These are phyloP conservation scores for Clavariopsis aquatica DNA, from an alignment of 495 filamentous ascomycete genomes.

Conservation along the genomic window DNA sequence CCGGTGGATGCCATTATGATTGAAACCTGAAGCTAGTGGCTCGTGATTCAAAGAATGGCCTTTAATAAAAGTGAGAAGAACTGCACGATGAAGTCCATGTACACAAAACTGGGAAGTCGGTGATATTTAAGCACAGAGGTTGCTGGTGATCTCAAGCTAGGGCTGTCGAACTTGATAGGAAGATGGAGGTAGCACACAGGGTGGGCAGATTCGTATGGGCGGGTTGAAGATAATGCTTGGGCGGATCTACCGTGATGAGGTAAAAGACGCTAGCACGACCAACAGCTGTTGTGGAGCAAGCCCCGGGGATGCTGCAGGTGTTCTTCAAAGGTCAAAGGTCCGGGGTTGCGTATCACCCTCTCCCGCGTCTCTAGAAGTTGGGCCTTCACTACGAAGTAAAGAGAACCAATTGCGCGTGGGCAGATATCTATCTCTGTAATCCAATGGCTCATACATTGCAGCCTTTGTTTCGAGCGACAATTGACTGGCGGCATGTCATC, in stretches of 20 bases:
- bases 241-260: slow-evolving; percentile 5
- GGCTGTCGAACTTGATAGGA: slow-evolving; percentile 21
- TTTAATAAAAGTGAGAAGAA: slow-evolving; percentile 37
- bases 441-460: neutral
- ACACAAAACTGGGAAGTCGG: neutral
- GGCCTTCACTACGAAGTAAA: neutral
- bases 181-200: neutral
- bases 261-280: neutral
- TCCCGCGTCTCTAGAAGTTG: neutral
- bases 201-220: neutral
- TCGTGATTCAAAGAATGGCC: slow-evolving; percentile 19
- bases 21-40: slow-evolving; percentile 3
- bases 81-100: slow-evolving; percentile 29
- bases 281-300: slow-evolving; percentile 7
- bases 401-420: neutral
- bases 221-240: slow-evolving; percentile 1
- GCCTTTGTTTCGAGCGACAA: neutral
- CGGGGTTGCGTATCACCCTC: too few species aligned
- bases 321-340: neutral
- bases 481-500: neutral
- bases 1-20: slow-evolving; percentile 36
- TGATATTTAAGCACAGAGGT: slow-evolving; percentile 9
- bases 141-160: slow-evolving; percentile 10
- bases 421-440: neutral
- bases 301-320: neutral